Conservation (phyloP, 257 asterid species). For the Solanum etuberosum region DNA sequence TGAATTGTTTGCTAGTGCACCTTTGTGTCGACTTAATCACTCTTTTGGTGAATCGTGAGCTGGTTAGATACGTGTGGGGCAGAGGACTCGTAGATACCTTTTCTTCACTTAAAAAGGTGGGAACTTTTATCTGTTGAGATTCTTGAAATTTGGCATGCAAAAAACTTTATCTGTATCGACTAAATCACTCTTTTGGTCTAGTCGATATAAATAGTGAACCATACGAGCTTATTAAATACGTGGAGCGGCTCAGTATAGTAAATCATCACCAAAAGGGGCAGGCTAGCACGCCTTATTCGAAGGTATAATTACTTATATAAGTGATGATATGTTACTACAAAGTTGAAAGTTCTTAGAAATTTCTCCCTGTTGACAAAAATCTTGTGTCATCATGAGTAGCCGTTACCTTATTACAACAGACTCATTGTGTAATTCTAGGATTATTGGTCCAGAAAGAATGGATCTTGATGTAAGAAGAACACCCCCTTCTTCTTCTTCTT, state of each 20-base stretch:
- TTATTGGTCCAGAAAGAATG: constrained; percentile 26
- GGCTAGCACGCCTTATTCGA: background rate
- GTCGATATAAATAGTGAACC: background rate
- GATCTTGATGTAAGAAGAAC: constrained; percentile 17
- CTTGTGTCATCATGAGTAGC: constrained; percentile 19
- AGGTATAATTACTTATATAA: background rate
- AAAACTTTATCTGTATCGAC: background rate
- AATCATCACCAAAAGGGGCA: background rate
- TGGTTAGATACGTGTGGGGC: background rate
- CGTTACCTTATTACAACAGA: constrained; percentile 47
- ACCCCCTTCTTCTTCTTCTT: background rate
- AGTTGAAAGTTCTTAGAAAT: background rate
- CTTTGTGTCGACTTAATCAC: background rate
- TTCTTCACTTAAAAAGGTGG: background rate
- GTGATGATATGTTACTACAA: background rate
- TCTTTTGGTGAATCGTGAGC: background rate
- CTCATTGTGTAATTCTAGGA: constrained; percentile 33
- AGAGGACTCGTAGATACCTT: background rate
- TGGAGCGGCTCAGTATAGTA: background rate
- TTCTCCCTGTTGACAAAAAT: background rate
- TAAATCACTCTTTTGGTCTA: background rate
- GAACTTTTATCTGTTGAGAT: background rate
- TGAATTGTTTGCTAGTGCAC: background rate
- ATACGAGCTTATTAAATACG: background rate
- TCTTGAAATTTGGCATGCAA: background rate